Base-by-base conservation (phyloP, 805 yeast genomes). In the Suhomyces kilbournensis region DNA sequence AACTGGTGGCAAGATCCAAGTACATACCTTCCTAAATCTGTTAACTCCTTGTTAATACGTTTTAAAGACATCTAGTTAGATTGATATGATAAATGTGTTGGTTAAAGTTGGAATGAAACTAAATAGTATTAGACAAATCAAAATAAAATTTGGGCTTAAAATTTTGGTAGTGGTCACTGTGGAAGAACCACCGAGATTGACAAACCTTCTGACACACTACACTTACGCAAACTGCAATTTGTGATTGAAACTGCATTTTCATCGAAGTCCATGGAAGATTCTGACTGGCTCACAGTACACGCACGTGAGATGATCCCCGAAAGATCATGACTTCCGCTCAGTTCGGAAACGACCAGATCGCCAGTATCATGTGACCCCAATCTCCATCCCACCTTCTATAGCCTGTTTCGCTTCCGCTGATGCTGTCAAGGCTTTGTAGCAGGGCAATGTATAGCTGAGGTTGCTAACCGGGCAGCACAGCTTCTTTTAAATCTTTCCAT, bases 31-130 rank as follows among this genome's bases (percentile, higher is more conserved):
- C 97, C 97, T 69, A 93, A 81, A 74, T 94, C 99, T 64, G 86
- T 86, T 65, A 94, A 82, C 78, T 93, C 99, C 77, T 93, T 93
- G 76, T 90, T 88, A 66, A 93, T 90, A 82, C 99, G 91, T 77
- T 94, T 94, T 64, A 84, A 79, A 60, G 98, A 94, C 97, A 91
- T 90, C 65, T 51, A 55, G 55, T 34, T 40, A 22, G 48, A 45
- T 40, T 39, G 23, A 26, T 17, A 42, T 48, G 42, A 32, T 38
- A 20, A n/a, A 7, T 19, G 44, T 22, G 42, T 35, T 46, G 32
- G 44, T 19, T 50, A 40, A 28, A 40, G 44, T 20, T 49, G 44
- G 15, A 49, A 49, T 34, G 35, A 35, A 44, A 44, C 52, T 46
- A 40, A 30, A 17, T 19, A 38, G 42, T 44, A 38, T 19, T 40